These are phyloP conservation scores for Xylaria venustula DNA, from an alignment of 495 filamentous ascomycete species.

Conservation along the genomic window DNA sequence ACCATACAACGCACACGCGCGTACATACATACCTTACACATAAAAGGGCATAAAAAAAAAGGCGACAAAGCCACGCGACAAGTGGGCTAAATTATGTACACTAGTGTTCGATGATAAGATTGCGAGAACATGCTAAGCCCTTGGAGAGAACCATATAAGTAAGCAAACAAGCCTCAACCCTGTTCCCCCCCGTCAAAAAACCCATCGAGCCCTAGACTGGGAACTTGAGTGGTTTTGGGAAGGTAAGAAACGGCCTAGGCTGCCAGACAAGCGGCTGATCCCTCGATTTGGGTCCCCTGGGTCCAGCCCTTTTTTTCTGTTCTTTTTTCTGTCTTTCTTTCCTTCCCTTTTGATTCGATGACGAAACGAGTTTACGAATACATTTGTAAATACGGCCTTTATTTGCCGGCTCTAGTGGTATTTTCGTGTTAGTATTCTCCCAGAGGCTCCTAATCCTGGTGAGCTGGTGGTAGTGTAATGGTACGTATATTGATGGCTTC, in stretches of 20 bases:
- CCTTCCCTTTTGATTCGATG: background rate
- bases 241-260: slow-evolving; percentile 4
- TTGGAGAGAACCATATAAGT: slow-evolving; percentile 1
- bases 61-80: slow-evolving; percentile 5
- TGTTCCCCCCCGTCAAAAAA: background rate
- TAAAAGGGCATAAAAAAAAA: background rate
- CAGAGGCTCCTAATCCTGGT: background rate
- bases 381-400: background rate
- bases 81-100: slow-evolving; percentile 10
- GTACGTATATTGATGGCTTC: no score
- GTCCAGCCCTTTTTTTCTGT: background rate
- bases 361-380: slow-evolving; percentile 9
- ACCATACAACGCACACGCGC: no score
- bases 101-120: slow-evolving; percentile 12
- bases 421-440: no score
- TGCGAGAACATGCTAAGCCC: slow-evolving; percentile 7
- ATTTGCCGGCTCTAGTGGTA: background rate
- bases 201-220: background rate
- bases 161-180: background rate
- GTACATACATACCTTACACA: background rate
- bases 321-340: background rate
- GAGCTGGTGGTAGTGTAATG: no score
- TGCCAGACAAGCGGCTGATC: slow-evolving; percentile 14
- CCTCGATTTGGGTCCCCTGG: background rate
- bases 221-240: slow-evolving; percentile 10